A percentile compares a stretch with the other conserved stretches of the same genome.
These are phyloP conservation scores for Prunella vulgaris DNA, from an alignment of 257 asterid genomes.

Conservation along the genomic window DNA sequence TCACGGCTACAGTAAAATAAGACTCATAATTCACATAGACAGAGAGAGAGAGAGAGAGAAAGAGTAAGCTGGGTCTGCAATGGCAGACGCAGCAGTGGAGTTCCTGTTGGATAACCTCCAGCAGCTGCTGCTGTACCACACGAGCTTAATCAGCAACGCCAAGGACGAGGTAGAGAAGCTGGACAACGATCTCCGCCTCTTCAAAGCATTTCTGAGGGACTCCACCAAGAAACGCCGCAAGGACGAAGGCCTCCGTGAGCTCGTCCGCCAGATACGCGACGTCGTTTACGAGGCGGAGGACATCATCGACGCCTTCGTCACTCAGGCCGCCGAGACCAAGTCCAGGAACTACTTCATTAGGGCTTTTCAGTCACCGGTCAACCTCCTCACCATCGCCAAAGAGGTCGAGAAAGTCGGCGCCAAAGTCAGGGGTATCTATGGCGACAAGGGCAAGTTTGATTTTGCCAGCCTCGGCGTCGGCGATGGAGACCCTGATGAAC, in stretches of 20 bases:
- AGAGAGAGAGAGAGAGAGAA: neutral
- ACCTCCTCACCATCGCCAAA: conserved; percentile 21
- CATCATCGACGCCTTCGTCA: conserved; percentile 34
- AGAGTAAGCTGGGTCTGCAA: neutral
- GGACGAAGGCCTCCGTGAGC: conserved; percentile 25
- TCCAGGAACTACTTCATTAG: conserved; percentile 21
- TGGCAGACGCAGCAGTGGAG: conserved; percentile 6
- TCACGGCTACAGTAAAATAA: neutral
- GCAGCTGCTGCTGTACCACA: conserved; percentile 28
- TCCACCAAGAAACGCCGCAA: conserved; percentile 28
- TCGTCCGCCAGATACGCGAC: conserved; percentile 33
- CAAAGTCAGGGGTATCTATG: conserved; percentile 26
- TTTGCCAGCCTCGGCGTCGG: conserved; percentile 20
- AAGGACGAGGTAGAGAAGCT: conserved; percentile 21
- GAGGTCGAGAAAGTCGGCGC: conserved; percentile 21
- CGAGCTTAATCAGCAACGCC: conserved; percentile 23
- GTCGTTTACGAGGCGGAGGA: conserved; percentile 39
- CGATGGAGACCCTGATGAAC: conserved; percentile 17
- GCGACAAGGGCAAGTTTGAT: conserved; percentile 13
- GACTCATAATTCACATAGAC: no score
- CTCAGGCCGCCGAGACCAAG: conserved; percentile 26
- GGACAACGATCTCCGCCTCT: conserved; percentile 32
- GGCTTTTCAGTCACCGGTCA: conserved; percentile 17
- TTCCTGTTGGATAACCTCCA: conserved; percentile 36
- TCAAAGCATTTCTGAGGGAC: conserved; percentile 33